A percentile compares a stretch with the other conserved stretches of the same genome.
These are phyloP conservation scores for Cyclotella baltica DNA, from an alignment of 108 stramenopile species.

Conservation along the genomic window DNA sequence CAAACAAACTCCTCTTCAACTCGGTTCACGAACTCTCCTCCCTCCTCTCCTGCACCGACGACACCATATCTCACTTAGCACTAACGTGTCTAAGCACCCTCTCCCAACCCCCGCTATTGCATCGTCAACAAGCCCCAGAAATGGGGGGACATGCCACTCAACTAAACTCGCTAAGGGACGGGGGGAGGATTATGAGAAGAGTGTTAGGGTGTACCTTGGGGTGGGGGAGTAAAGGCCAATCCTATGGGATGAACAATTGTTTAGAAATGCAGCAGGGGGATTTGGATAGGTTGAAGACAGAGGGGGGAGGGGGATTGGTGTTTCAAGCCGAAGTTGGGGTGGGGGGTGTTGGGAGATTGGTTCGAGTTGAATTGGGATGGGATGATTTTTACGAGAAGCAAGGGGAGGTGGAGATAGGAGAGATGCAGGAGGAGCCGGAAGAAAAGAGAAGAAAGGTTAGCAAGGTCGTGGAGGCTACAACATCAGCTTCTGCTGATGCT, in stretches of 20 bases:
- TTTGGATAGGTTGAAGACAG: slow-evolving; percentile 48
- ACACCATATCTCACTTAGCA: slow-evolving; percentile 64
- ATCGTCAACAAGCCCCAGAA: slow-evolving; percentile 90
- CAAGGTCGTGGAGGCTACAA: no score
- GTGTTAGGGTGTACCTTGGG: slow-evolving; percentile 81
- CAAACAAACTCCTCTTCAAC: slow-evolving; percentile 85
- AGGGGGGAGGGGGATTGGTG: slow-evolving; percentile 56
- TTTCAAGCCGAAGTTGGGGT: no score
- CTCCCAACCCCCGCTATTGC: slow-evolving; percentile 79
- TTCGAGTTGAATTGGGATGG: no score
- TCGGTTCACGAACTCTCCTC: slow-evolving; percentile 78
- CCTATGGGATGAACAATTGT: slow-evolving; percentile 81
- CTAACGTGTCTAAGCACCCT: slow-evolving; percentile 67
- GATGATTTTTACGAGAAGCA: no score
- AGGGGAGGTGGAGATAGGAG: background rate
- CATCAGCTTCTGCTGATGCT: background rate
- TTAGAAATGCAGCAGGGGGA: slow-evolving; percentile 63
- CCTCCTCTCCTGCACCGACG: slow-evolving; percentile 80
- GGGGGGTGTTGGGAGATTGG: no score
- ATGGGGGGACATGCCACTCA: slow-evolving; percentile 69
- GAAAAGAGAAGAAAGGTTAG: slow-evolving; percentile 45
- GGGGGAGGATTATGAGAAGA: slow-evolving; percentile 57
- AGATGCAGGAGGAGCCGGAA: slow-evolving; percentile 14
- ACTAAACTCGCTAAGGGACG: slow-evolving; percentile 51
- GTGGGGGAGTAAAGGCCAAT: slow-evolving; percentile 87